These are phyloP conservation scores for Pestalotiopsis fici DNA, from an alignment of 2,329 filamentous ascomycete genomes.

Conservation along the genomic window DNA sequence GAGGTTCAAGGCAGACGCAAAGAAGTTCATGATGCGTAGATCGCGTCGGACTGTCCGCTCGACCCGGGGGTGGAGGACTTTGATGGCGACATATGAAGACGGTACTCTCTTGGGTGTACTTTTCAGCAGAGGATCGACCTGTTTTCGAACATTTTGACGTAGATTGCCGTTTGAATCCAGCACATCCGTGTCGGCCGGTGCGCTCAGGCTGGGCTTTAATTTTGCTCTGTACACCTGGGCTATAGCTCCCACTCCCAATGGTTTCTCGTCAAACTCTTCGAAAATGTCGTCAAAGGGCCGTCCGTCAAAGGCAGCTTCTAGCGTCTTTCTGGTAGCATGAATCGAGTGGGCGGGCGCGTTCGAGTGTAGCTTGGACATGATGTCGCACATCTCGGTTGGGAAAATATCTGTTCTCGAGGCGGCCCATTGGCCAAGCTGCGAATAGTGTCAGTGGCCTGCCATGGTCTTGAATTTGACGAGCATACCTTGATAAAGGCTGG, in stretches of 20 bases:
- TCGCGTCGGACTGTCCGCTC: constrained; percentile 90
- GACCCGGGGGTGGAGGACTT: constrained; percentile 90
- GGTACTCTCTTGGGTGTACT: constrained; percentile 83
- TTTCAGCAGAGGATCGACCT: constrained; percentile 85
- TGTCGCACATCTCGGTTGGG: constrained; percentile 84
- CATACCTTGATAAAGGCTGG: constrained; percentile 83
- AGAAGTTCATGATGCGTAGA: constrained; percentile 90
- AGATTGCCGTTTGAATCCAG: constrained; percentile 55
- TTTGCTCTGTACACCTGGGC: constrained; percentile 98
- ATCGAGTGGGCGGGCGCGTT: constrained; percentile 92
- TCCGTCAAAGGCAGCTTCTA: constrained; percentile 80
- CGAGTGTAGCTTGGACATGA: constrained; percentile 94
- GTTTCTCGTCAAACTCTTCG: constrained; percentile 88
- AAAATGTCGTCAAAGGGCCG: constrained; percentile 88
- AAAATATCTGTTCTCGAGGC: constrained; percentile 97
- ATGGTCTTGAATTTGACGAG: neutral
- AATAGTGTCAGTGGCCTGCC: constrained; percentile 16
- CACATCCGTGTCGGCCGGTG: constrained; percentile 60
- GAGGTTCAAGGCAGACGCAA: constrained; percentile 78
- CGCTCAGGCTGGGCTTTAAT: constrained; percentile 76
- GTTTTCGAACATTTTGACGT: constrained; percentile 71
- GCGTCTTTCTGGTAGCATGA: constrained; percentile 73
- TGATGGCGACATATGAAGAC: constrained; percentile 91
- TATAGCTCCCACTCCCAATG: constrained; percentile 91
- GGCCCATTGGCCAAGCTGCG: constrained; percentile 92